These are phyloP conservation scores for Conticribra guillardii DNA, from an alignment of 108 stramenopile species.

Conservation along the genomic window DNA sequence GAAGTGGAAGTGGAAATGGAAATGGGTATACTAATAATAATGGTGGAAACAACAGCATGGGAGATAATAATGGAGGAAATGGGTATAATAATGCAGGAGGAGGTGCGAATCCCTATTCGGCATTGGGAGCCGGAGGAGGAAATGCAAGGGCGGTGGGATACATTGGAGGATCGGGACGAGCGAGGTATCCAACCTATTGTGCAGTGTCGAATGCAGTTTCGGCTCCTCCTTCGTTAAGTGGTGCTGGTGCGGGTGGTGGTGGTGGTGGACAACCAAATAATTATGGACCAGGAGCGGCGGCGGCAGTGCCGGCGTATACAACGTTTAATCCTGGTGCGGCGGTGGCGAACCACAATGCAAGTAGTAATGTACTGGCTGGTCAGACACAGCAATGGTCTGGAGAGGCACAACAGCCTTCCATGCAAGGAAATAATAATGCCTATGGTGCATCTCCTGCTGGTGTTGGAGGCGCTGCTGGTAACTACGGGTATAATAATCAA, in stretches of 20 bases:
- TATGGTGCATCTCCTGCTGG: not conserved
- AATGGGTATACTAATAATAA: no score
- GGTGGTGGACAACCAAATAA: no score
- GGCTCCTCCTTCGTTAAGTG: constrained; percentile 20
- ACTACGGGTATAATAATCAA: not conserved
- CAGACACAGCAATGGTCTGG: constrained; percentile 19
- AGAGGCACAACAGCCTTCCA: constrained; percentile 5
- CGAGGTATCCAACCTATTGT: constrained; percentile 49
- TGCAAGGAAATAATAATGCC: not conserved
- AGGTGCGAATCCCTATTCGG: constrained; percentile 47
- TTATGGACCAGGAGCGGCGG: no score
- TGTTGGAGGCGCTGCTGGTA: not conserved
- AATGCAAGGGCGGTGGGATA: constrained; percentile 11
- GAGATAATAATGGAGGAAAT: constrained; percentile 13
- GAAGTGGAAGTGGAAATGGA: no score
- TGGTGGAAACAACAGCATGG: no score
- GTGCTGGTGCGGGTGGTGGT: constrained; percentile 4
- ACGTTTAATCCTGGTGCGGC: constrained; percentile 22
- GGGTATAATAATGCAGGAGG: not conserved
- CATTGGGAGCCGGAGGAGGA: constrained; percentile 14
- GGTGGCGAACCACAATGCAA: not conserved
- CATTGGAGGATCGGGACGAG: constrained; percentile 20
- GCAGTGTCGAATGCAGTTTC: constrained; percentile 48
- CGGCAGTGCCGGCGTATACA: constrained; percentile 33
- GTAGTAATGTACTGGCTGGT: not conserved